These are phyloP conservation scores for Xylaria cubensis DNA, from an alignment of 495 filamentous ascomycete species.

Conservation along the genomic window DNA sequence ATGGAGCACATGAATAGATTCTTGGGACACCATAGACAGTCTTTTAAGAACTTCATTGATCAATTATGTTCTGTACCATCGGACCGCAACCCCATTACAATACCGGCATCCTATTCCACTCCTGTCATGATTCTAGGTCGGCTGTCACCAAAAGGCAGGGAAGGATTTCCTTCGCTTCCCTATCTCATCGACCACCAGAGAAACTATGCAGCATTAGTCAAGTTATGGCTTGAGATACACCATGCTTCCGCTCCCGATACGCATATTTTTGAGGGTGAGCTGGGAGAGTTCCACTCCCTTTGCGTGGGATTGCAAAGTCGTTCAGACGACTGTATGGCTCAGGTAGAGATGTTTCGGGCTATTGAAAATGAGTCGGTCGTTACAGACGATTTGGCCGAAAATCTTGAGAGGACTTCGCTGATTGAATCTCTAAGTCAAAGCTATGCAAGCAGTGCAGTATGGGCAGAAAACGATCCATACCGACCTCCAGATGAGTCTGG, in stretches of 20 bases:
- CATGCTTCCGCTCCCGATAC: slow-evolving; percentile 52
- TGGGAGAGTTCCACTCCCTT: slow-evolving; percentile 74
- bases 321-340: slow-evolving; percentile 71
- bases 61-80: slow-evolving; percentile 81
- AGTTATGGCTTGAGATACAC: slow-evolving; percentile 79
- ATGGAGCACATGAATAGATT: slow-evolving; percentile 99
- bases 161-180: slow-evolving; percentile 93
- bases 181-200: slow-evolving; percentile 92
- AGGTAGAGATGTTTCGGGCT: slow-evolving; percentile 45
- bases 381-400: slow-evolving; percentile 75
- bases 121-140: slow-evolving; percentile 89
- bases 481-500: slow-evolving; percentile 54
- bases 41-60: slow-evolving; percentile 89
- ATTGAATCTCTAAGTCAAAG: slow-evolving; percentile 45
- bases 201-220: slow-evolving; percentile 86
- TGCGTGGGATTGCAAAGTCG: slow-evolving; percentile 76
- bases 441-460: slow-evolving; percentile 42
- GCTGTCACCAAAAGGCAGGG: slow-evolving; percentile 78
- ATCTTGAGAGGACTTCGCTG: slow-evolving; percentile 71
- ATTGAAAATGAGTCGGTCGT: slow-evolving; percentile 70
- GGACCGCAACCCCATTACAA: slow-evolving; percentile 65
- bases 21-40: slow-evolving; percentile 65
- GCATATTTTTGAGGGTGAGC: slow-evolving; percentile 63
- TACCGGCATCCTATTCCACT: slow-evolving; percentile 89
- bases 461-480: slow-evolving; percentile 45